phyloP scores from a whole-genome alignment of 768 basidiomycete species.

The Tubosaeta sp. region DNA sequence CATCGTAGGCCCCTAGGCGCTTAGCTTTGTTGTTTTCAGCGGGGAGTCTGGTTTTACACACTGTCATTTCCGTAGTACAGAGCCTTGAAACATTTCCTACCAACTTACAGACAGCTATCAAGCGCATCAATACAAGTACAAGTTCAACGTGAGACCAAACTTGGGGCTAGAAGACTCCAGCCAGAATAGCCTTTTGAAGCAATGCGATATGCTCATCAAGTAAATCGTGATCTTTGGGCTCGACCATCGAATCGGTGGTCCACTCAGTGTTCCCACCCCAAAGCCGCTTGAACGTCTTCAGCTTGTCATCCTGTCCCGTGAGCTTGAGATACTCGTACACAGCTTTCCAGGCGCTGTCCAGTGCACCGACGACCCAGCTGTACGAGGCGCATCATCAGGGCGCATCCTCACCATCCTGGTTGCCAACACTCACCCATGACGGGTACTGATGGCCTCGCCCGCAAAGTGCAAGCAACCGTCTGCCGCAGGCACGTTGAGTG shows the following conservation, averaged over 20 bases:
- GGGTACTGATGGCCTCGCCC: constrained; percentile 12
- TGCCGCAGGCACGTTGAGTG: constrained; percentile 30
- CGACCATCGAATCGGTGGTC: constrained; percentile 3
- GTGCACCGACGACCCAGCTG: constrained; percentile 39
- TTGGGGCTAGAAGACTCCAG: neutral
- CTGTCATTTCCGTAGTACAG: no score
- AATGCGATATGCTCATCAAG: constrained; percentile 5
- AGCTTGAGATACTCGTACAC: constrained; percentile 26
- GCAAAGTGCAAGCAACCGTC: constrained; percentile 13
- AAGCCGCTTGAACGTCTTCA: constrained; percentile 15
- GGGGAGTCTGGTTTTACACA: no score
- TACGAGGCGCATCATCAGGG: constrained; percentile 10
- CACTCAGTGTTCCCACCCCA: constrained; percentile 35
- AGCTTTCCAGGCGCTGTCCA: constrained; percentile 36
- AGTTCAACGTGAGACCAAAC: neutral
- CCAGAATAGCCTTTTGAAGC: neutral
- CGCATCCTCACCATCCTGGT: constrained; percentile 13
- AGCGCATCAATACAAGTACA: no score
- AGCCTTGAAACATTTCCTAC: no score
- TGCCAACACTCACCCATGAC: neutral
- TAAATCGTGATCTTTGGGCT: neutral
- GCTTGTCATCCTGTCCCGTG: constrained; percentile 7
- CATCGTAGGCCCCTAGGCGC: no score
- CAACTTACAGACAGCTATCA: no score
- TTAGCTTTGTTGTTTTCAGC: no score